Evolutionary conservation across 768 basidiomycete genomes (phyloP), one percentile per base, ranked within the genome.

Genomic region (Lactarius indigo): DNA sequence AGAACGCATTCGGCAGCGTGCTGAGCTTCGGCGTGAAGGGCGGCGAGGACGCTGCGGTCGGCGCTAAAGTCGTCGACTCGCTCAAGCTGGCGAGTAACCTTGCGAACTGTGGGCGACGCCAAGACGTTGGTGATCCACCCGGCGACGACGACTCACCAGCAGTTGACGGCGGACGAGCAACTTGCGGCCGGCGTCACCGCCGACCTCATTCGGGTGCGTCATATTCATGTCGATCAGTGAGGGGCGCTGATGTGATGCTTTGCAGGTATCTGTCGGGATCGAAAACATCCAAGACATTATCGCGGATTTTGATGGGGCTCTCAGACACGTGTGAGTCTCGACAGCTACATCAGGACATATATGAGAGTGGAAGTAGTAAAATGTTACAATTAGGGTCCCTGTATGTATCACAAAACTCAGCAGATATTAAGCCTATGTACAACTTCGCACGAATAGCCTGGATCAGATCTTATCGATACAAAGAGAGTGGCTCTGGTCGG

Each of bases 71-170:
- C 39, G 88, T 94, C 18, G 91, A 94, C 70, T 82, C 76, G 68
- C 80, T 94, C 64, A 84, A 83, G 72, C 80, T 94, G 7, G 88
- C 87, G n/a, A 89, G 87, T 71, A 78, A 91, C 72, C 80, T 91
- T 12, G 89, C 88, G 18, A 91, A 91, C 72, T n/a, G 87, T 91
- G 30, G 88, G 86, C 28, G 87, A 89, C 66, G 86, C 88, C 20
- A 91, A 92, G 77, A 91, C 88, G 7, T 82, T 93, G 18, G 87
- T 90, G 44, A 90, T 92, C 65, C 88, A 90, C 71, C 90, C 91
- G 0, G 88, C 87, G 5, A 83, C 84, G 26, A 92, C 92, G 28
- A 93, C 91, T 0, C 91, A 94, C 72, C 79, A 85, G 47, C 90
- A 92, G 75, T 78, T 92, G 57, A 80, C 79, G 0, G 78, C 76